Base-by-base conservation (phyloP, 805 yeast species). In the Yamadazyma sp. region DNA sequence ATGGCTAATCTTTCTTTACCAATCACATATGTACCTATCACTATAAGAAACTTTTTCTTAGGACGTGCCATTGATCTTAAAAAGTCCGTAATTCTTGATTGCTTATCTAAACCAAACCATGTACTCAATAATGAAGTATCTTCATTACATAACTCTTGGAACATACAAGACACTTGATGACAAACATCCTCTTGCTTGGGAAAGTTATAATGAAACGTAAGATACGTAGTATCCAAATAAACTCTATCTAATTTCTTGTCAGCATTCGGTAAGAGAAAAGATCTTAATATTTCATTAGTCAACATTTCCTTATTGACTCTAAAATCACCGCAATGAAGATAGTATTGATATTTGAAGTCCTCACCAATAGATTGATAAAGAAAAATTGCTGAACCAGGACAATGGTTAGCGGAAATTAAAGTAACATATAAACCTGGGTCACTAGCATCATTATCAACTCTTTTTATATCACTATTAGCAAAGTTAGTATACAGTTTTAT, bases 281-380 rank as follows among this genome's bases (percentile, higher is more conserved):
- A 48, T 4, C 8, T 15, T 30, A 59, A 50, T 35, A 40, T 44
- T 18, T 57, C 67, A 38, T 73, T 66, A 3, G 49, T 42, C 11
- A 82, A 56, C 58, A 85, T 79, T 4, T 51, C 47, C 23, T 60
- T 58, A 43, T 74, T 73, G 8, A 88, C 87, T 38, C 98, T 65
- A 51, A 91, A 93, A 60, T 93, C 98, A 2, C 98, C 98, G 34
- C 97, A 88, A 56, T 93, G 98, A 21, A 93, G 59, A 4, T 71
- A 66, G 27, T 58, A 59, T 12, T 56, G 52, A 3, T 40, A 37
- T 1, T 43, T 35, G 0, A 56, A 55, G 4, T 42, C 45, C n/a
- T 36, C 30, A 0, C 62, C 45, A 13, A 53, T 55, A 3, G 71
- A 58, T 48, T 80, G 82, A 48, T 86, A 83, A 9, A 88, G 58